Evolutionary conservation across 345 rosid species (phyloP).

Genomic region (Linum trigynum): DNA sequence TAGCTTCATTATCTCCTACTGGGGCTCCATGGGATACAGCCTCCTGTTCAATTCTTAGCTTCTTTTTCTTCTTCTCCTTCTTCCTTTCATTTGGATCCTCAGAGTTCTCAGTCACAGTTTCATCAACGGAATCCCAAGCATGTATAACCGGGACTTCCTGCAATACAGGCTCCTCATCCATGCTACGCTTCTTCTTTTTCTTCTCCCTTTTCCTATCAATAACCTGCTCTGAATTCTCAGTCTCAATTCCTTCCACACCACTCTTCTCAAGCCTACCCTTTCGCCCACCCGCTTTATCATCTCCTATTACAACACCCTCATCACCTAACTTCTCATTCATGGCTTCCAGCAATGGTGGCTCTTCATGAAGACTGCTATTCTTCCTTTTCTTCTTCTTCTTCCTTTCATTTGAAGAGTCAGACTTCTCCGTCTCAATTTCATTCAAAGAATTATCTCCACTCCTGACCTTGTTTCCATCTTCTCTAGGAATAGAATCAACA

Average conservation of each 20-base stretch:
- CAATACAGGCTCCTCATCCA: too few relatives aligned
- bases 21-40: neutral
- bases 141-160: too few relatives aligned
- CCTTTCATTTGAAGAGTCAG: neutral
- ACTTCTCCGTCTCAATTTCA: neutral
- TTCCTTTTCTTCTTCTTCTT: neutral
- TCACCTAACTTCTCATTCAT: neutral
- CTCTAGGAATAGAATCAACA: neutral
- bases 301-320: neutral
- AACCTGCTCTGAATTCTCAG: neutral
- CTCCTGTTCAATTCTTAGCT: neutral
- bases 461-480: neutral
- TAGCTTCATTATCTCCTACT: neutral
- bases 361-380: neutral
- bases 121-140: too few relatives aligned
- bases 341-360: too few relatives aligned
- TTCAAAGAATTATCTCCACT: neutral
- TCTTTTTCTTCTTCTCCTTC: conserved; percentile 1
- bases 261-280: neutral
- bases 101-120: neutral
- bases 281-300: neutral
- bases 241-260: neutral
- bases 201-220: neutral
- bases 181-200: too few relatives aligned
- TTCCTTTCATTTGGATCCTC: neutral